phyloP scores from a whole-genome alignment of 257 asterid species.

The Nicotiana otophora region DNA sequence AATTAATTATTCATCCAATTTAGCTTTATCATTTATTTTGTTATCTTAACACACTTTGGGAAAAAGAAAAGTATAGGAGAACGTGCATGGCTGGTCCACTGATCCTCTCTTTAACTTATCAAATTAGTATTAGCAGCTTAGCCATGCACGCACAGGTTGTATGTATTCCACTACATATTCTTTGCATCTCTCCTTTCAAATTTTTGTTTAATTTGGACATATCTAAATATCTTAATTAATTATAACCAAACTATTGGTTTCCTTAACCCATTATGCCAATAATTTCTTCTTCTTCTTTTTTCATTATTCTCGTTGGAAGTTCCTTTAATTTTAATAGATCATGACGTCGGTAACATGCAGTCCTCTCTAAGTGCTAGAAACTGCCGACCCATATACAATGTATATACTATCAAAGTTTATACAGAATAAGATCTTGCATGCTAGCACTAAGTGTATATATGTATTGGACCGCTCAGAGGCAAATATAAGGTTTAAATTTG shows the following conservation, averaged over 20 bases:
- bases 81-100: slow-evolving; percentile 11
- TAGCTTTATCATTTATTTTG: slow-evolving; percentile 3
- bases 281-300: not conserved
- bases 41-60: not conserved
- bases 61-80: not conserved
- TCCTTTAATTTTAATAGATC: not conserved
- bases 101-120: not conserved
- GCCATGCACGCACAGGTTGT: slow-evolving; percentile 24
- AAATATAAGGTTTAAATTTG: not conserved
- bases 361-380: not conserved
- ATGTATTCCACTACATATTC: not conserved
- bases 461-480: not conserved
- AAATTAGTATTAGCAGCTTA: not conserved
- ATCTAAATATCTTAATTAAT: not conserved
- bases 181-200: not conserved
- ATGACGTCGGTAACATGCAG: not conserved
- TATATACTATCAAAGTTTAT: not conserved
- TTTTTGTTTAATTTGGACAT: slow-evolving; percentile 5
- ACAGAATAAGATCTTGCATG: not conserved
- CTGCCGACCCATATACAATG: not conserved
- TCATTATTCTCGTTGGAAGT: not conserved
- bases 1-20: not conserved
- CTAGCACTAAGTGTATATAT: not conserved
- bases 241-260: not conserved
- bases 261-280: not conserved